Evolutionary conservation across 768 basidiomycete species (phyloP).

Genomic region (Russula earlei): DNA sequence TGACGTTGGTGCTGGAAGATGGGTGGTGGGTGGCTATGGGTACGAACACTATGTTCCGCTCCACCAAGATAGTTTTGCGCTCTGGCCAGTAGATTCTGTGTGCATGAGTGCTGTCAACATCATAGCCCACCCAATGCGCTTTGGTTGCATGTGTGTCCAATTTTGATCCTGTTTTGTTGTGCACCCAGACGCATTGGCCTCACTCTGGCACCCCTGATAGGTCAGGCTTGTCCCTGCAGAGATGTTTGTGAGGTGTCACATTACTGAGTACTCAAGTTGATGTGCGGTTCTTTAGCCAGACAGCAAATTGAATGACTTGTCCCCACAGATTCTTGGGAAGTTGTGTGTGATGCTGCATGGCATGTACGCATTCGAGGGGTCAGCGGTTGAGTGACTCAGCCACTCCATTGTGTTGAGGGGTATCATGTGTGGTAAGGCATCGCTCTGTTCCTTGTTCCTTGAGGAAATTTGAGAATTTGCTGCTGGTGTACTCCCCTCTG

Average conservation of each 20-base stretch:
- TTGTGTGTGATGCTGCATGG: constrained; percentile 25
- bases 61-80: background rate
- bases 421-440: constrained; percentile 23
- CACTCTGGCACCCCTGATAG: background rate
- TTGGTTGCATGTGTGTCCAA: background rate
- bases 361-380: constrained; percentile 25
- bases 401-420: constrained; percentile 31
- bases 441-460: constrained; percentile 19
- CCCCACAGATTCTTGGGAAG: constrained; percentile 30
- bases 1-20: too few relatives aligned
- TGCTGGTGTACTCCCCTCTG: constrained; percentile 26
- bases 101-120: background rate
- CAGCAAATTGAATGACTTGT: constrained; percentile 19
- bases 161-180: background rate
- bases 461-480: constrained; percentile 21
- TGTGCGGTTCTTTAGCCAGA: background rate
- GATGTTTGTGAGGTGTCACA: background rate
- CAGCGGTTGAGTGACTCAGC: constrained; percentile 31
- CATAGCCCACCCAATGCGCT: background rate
- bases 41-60: background rate
- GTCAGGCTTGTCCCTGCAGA: background rate
- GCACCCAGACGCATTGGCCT: background rate
- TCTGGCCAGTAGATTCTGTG: background rate
- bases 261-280: background rate
- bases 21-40: too few relatives aligned